These are phyloP conservation scores for Prunus persica DNA, from an alignment of 306 rosid genomes.

Conservation along the genomic window DNA sequence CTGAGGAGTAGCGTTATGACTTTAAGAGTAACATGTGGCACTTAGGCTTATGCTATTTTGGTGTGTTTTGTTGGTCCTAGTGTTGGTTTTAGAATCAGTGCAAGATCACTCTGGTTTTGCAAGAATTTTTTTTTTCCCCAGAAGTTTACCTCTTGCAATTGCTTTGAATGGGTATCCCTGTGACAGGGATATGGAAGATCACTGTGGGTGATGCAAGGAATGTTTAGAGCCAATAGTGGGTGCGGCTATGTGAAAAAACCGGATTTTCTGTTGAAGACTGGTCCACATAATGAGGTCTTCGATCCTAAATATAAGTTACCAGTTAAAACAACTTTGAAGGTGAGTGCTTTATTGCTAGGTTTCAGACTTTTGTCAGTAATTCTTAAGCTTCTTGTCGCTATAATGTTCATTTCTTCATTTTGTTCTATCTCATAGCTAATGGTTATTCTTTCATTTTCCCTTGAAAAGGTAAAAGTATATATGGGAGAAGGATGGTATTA, in stretches of 20 bases:
- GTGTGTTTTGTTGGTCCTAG: not conserved
- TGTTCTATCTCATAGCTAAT: slow-evolving; percentile 19
- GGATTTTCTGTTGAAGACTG: slow-evolving; percentile 53
- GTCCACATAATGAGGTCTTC: slow-evolving; percentile 57
- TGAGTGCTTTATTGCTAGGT: slow-evolving; percentile 23
- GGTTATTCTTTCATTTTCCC: slow-evolving; percentile 18
- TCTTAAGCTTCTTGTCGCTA: slow-evolving; percentile 3
- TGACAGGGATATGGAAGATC: slow-evolving; percentile 92
- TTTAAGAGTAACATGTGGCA: not conserved
- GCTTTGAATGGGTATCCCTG: slow-evolving; percentile 20
- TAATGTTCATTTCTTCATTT: not conserved
- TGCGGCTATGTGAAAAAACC: slow-evolving; percentile 98
- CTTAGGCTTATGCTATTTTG: not conserved
- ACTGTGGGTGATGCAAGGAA: slow-evolving; percentile 97
- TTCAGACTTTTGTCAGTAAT: slow-evolving; percentile 2
- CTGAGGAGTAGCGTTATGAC: not conserved
- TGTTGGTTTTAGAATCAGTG: not conserved
- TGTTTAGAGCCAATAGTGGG: slow-evolving; percentile 92
- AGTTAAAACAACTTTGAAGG: slow-evolving; percentile 76
- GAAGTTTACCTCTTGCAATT: slow-evolving; percentile 8
- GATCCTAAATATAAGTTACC: slow-evolving; percentile 60
- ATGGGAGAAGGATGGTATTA: slow-evolving; percentile 99
- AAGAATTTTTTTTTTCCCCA: not conserved
- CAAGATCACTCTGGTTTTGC: not conserved
- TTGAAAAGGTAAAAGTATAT: slow-evolving; percentile 68